Percentiles rank a stretch among this genome's conserved stretches.
phyloP scores from a whole-genome alignment of 441 rosid genomes.

The Gossypium gossypioides region DNA sequence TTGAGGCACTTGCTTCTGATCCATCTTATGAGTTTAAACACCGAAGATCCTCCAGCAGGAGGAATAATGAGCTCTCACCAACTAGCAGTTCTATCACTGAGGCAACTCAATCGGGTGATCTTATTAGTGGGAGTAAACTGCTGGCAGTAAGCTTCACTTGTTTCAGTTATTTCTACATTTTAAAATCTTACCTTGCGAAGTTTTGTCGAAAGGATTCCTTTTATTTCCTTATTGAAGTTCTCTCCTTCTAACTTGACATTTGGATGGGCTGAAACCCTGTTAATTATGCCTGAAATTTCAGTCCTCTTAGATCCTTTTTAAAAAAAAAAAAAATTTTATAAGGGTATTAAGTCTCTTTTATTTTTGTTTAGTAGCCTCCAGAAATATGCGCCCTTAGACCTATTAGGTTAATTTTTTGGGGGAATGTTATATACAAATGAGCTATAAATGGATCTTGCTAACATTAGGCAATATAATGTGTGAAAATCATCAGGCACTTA shows the following conservation, averaged over 20 bases:
- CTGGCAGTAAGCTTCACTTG: constrained; percentile 27
- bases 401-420: neutral
- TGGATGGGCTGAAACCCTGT: neutral
- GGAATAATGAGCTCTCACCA: constrained; percentile 73
- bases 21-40: constrained; percentile 47
- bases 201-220: neutral
- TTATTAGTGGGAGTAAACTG: constrained; percentile 33
- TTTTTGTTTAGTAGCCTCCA: neutral
- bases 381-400: neutral
- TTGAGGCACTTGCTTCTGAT: constrained; percentile 38
- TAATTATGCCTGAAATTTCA: neutral
- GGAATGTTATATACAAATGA: neutral
- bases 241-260: neutral
- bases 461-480: neutral
- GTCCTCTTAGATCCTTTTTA: neutral
- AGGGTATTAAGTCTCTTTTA: neutral
- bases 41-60: constrained; percentile 68
- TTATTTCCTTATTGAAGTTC: neutral
- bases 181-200: neutral
- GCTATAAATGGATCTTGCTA: neutral
- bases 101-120: constrained; percentile 55
- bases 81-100: constrained; percentile 58
- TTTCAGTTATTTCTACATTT: neutral
- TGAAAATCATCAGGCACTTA: neutral
- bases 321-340: neutral